Conservation (phyloP, 2,329 filamentous ascomycete species). For the Aspergillus neotritici region DNA sequence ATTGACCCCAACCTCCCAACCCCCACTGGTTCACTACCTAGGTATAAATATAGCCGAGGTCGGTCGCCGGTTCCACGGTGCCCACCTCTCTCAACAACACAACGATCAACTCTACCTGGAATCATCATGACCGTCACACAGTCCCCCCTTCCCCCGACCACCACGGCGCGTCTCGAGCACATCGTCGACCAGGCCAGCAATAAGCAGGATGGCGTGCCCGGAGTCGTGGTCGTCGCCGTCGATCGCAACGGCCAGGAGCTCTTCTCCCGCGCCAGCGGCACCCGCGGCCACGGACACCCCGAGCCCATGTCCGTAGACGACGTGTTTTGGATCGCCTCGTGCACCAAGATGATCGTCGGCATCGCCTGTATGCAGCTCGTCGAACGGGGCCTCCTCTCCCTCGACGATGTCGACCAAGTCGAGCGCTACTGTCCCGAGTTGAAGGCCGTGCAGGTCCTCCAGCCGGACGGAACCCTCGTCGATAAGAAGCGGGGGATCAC, state of each 20-base stretch:
- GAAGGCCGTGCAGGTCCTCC: slow-evolving; percentile 38
- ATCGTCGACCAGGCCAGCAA: slow-evolving; percentile 18
- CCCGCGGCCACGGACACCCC: slow-evolving; percentile 36
- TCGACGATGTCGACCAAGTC: slow-evolving; percentile 39
- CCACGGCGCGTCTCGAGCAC: no score
- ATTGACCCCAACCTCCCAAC: no score
- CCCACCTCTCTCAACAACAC: no score
- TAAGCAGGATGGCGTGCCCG: slow-evolving; percentile 39
- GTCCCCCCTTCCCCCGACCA: no score
- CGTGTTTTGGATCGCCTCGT: slow-evolving; percentile 55
- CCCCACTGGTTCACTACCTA: no score
- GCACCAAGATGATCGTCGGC: slow-evolving; percentile 43
- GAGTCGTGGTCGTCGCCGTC: slow-evolving; percentile 43
- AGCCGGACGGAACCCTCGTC: slow-evolving; percentile 28
- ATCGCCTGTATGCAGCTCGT: slow-evolving; percentile 47
- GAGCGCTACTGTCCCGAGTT: slow-evolving; percentile 42
- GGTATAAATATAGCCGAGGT: no score
- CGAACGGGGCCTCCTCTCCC: slow-evolving; percentile 36
- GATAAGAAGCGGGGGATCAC: slow-evolving; percentile 50
- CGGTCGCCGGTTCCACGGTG: no score
- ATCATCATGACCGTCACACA: no score
- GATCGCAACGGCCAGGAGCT: slow-evolving; percentile 44
- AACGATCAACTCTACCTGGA: no score
- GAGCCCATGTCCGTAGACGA: slow-evolving; percentile 56
- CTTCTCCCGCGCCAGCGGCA: slow-evolving; percentile 47